phyloP scores from a whole-genome alignment of 257 asterid genomes.

The Solanum tacnaense region DNA sequence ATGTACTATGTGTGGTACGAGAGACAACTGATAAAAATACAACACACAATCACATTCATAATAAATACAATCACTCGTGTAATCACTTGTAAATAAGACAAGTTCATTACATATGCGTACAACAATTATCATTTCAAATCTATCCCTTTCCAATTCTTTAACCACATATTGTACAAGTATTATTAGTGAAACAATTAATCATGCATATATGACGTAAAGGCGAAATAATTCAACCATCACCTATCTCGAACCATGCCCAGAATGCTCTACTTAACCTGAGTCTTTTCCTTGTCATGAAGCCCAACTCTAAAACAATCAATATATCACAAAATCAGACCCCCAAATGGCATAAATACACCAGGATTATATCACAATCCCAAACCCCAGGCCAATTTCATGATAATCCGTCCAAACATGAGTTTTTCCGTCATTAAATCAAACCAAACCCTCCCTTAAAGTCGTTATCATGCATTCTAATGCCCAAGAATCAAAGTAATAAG shows the following conservation, averaged over 20 bases:
- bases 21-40: not conserved
- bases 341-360: not conserved
- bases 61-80: not conserved
- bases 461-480: not conserved
- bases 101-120: not conserved
- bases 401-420: not conserved
- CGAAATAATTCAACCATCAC: not conserved
- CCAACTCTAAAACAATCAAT: too few relatives aligned
- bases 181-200: not conserved
- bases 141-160: not conserved
- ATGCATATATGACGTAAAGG: not conserved
- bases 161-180: not conserved
- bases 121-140: not conserved
- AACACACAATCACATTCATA: not conserved
- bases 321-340: not conserved
- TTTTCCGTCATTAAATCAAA: too few relatives aligned
- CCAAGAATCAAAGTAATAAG: not conserved
- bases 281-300: not conserved
- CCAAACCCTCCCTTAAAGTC: not conserved
- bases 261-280: not conserved
- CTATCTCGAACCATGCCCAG: not conserved
- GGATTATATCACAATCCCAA: too few relatives aligned
- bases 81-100: not conserved
- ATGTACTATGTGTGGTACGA: not conserved
- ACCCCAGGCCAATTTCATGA: not conserved